Conservation (phyloP, 2,329 filamentous ascomycete species). For the Mariannaea elegans region DNA sequence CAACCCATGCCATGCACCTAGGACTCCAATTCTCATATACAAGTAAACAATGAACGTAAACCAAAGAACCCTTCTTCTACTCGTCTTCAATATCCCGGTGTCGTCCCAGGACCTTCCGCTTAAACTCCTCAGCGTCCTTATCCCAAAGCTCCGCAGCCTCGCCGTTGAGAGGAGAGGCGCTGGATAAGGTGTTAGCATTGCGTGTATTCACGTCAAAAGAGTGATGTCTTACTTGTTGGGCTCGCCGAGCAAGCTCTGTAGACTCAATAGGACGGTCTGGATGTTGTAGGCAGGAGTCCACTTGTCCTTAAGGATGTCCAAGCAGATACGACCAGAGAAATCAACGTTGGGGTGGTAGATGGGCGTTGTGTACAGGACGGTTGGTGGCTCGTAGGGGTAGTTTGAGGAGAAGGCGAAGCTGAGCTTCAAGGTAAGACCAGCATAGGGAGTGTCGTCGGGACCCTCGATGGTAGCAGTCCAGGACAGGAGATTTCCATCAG, state of each 20-base stretch:
- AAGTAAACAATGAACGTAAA: slow-evolving; percentile 34
- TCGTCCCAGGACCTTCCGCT: slow-evolving; percentile 73
- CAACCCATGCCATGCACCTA: slow-evolving; percentile 43
- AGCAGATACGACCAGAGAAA: slow-evolving; percentile 94
- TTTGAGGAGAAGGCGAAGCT: slow-evolving; percentile 89
- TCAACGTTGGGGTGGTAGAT: slow-evolving; percentile 99
- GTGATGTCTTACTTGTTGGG: slow-evolving; percentile 88
- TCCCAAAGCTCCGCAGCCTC: slow-evolving; percentile 98
- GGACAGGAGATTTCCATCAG: slow-evolving; percentile 86
- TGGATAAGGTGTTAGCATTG: slow-evolving; percentile 30
- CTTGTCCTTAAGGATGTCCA: slow-evolving; percentile 98
- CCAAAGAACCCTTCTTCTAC: slow-evolving; percentile 42
- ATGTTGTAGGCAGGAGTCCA: slow-evolving; percentile 99
- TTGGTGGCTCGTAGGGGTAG: slow-evolving; percentile 92
- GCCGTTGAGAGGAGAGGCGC: slow-evolving; percentile 92
- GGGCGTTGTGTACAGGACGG: slow-evolving; percentile 95
- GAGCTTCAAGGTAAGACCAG: slow-evolving; percentile 88
- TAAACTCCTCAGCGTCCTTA: slow-evolving; percentile 85
- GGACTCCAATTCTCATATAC: slow-evolving; percentile 55
- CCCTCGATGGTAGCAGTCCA: slow-evolving; percentile 97
- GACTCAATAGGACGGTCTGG: slow-evolving; percentile 87
- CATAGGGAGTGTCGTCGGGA: slow-evolving; percentile 90
- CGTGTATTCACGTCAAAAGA: neutral
- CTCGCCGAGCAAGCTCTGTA: slow-evolving; percentile 95
- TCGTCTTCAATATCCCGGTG: slow-evolving; percentile 74